Evolutionary conservation across 2,329 filamentous ascomycete genomes (phyloP).

Genomic region (Penicillium sp.): DNA sequence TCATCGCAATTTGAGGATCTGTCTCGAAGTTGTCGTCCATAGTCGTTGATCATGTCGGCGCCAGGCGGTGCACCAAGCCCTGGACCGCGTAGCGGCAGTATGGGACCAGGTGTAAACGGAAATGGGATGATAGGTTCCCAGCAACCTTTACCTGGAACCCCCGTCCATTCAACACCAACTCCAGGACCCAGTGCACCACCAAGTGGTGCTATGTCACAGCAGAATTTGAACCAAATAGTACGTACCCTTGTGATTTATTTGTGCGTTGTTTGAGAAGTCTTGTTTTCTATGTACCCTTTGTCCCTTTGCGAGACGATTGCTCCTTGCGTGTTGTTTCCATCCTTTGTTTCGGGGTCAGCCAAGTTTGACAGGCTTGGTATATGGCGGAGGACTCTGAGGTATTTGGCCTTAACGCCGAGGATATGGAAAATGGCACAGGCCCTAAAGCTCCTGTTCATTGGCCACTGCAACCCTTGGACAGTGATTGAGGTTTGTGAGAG

Average conservation of each 20-base stretch:
- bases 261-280: neutral
- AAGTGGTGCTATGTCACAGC: conserved; percentile 64
- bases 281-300: neutral
- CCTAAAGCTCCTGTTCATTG: neutral
- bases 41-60: conserved; percentile 39
- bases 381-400: neutral
- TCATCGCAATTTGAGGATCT: neutral
- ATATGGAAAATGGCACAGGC: neutral
- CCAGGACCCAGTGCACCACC: conserved; percentile 36
- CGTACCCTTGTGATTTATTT: conserved; percentile 42
- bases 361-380: neutral
- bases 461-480: neutral
- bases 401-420: neutral
- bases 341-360: neutral
- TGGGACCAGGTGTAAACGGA: conserved; percentile 42
- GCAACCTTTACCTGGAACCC: conserved; percentile 48
- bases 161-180: conserved; percentile 47
- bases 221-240: conserved; percentile 95
- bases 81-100: conserved; percentile 49
- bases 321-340: neutral
- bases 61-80: conserved; percentile 49
- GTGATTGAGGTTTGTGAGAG: neutral
- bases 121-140: conserved; percentile 49
- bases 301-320: neutral
- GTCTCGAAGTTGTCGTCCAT: neutral